phyloP scores from a whole-genome alignment of 805 yeast genomes.

The Saccharomycopsis oosterbeekiorum region DNA sequence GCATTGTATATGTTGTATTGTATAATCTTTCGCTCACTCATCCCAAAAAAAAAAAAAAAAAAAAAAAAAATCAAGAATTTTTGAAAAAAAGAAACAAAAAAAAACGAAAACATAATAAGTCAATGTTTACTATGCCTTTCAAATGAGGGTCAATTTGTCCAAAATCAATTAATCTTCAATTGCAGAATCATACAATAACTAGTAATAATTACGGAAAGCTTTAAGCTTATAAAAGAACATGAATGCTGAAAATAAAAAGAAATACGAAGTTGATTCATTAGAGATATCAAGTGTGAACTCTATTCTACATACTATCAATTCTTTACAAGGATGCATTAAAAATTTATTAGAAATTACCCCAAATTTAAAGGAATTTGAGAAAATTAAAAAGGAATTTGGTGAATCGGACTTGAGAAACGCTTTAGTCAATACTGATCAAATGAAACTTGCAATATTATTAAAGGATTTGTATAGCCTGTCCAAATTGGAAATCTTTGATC shows the following conservation, averaged over 20 bases:
- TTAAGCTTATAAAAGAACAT: not conserved
- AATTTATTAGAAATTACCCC: slow-evolving; percentile 2
- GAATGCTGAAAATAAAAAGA: not conserved
- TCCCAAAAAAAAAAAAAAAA: too few relatives aligned
- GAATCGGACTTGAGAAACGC: not conserved
- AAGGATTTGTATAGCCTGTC: not conserved
- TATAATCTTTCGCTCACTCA: too few relatives aligned
- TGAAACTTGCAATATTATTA: not conserved
- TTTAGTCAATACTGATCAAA: slow-evolving; percentile 1
- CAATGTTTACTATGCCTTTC: too few relatives aligned
- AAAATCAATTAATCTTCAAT: too few relatives aligned
- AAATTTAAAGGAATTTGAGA: not conserved
- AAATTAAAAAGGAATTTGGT: not conserved
- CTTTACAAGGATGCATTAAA: slow-evolving; percentile 1
- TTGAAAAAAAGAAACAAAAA: too few relatives aligned
- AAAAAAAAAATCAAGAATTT: too few relatives aligned
- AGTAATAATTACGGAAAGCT: not conserved
- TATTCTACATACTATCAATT: not conserved
- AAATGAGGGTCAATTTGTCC: too few relatives aligned
- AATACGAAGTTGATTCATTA: not conserved
- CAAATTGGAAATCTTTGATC: slow-evolving; percentile 3
- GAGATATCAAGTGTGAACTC: slow-evolving; percentile 1
- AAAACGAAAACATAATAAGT: too few relatives aligned
- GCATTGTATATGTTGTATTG: too few relatives aligned
- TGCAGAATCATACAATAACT: too few relatives aligned